A percentile compares a stretch with the other conserved stretches of the same genome.
Evolutionary conservation across 805 yeast species (phyloP).

Genomic region (Sungouiozyma ichnusensis): DNA sequence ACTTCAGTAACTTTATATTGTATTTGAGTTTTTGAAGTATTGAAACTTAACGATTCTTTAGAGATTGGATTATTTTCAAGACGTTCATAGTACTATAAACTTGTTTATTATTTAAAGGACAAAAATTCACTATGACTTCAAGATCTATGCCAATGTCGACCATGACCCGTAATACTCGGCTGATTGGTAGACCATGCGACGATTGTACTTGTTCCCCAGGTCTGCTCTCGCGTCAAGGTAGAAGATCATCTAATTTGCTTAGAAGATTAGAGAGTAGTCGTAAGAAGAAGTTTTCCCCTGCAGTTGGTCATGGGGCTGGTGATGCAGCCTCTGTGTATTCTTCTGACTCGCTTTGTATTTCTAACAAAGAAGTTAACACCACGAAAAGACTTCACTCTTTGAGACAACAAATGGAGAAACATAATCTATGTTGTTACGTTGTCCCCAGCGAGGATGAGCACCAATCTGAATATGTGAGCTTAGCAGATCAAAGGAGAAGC

Average conservation of each 20-base stretch:
- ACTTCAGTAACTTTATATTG: too few species aligned
- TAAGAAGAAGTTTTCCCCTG: not conserved
- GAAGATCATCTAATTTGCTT: slow-evolving; percentile 43
- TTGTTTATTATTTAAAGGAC: not conserved
- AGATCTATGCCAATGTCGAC: not conserved
- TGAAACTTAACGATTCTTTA: too few species aligned
- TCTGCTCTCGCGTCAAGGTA: slow-evolving; percentile 53
- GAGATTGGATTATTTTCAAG: not conserved
- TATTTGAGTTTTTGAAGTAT: too few species aligned
- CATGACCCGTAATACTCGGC: not conserved
- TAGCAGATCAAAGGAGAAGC: slow-evolving; percentile 71
- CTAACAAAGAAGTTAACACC: slow-evolving; percentile 41
- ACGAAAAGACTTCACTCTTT: slow-evolving; percentile 48
- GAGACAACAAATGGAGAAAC: slow-evolving; percentile 51
- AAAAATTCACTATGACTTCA: not conserved
- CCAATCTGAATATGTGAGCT: slow-evolving; percentile 79
- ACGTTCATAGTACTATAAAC: not conserved
- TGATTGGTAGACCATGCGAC: slow-evolving; percentile 39
- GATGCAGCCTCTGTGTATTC: slow-evolving; percentile 30
- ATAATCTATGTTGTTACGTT: slow-evolving; percentile 61
- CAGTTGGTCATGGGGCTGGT: not conserved
- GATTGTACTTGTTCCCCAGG: slow-evolving; percentile 86
- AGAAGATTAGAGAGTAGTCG: slow-evolving; percentile 22
- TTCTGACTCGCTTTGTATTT: slow-evolving; percentile 30
- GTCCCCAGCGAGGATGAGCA: slow-evolving; percentile 90